These are phyloP conservation scores for Neopestalotiopsis rosae DNA, from an alignment of 2,329 filamentous ascomycete species.

Conservation along the genomic window DNA sequence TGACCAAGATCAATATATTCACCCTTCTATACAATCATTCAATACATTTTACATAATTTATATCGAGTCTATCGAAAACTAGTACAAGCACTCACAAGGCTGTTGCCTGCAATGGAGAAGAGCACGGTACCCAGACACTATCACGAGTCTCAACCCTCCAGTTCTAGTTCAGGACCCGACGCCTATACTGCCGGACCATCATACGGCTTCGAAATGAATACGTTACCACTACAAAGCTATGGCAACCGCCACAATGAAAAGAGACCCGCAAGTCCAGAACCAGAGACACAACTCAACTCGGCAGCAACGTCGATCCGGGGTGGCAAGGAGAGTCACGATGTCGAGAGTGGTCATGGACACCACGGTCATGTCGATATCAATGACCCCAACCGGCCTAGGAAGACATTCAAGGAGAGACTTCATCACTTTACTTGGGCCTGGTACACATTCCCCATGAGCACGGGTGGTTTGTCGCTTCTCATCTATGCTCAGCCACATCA, in stretches of 20 bases:
- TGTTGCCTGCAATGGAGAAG: conserved; percentile 18
- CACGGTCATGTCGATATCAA: conserved; percentile 31
- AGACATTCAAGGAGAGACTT: conserved; percentile 50
- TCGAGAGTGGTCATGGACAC: conserved; percentile 27
- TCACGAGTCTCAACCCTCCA: background rate
- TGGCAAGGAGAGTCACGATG: conserved; percentile 26
- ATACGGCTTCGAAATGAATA: background rate
- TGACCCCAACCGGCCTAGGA: conserved; percentile 41
- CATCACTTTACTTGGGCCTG: conserved; percentile 73
- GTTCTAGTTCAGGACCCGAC: background rate
- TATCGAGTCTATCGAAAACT: background rate
- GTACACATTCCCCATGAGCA: conserved; percentile 79
- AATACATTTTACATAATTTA: background rate
- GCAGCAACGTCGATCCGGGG: conserved; percentile 29
- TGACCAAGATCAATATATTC: background rate
- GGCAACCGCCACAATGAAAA: conserved; percentile 24
- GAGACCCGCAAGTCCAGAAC: conserved; percentile 19
- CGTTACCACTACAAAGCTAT: conserved; percentile 11
- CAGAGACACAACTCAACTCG: conserved; percentile 26
- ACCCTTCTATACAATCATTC: background rate
- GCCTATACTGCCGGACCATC: conserved; percentile 14
- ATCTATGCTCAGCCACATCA: conserved; percentile 66
- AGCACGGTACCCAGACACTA: background rate
- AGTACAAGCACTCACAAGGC: background rate
- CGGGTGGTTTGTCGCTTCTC: conserved; percentile 71